These are phyloP conservation scores for Gilbertella persicaria DNA, from an alignment of 371 early-diverging fungal genomes.

Conservation along the genomic window DNA sequence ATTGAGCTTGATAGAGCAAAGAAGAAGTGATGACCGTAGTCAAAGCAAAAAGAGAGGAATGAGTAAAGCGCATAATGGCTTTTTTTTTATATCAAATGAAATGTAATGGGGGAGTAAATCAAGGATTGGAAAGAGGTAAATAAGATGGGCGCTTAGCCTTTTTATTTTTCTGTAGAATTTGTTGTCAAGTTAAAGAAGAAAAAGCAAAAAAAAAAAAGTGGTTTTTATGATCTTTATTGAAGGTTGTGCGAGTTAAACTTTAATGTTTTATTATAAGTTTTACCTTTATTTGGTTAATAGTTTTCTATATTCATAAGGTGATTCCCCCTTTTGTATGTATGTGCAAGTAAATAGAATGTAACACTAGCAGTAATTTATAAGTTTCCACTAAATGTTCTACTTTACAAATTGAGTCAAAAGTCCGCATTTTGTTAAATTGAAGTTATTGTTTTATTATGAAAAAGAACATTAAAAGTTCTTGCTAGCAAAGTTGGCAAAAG, in stretches of 20 bases:
- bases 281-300: slow-evolving; percentile 3
- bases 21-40: slow-evolving; percentile 19
- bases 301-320: slow-evolving; percentile 1
- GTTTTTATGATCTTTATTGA: neutral
- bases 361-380: neutral
- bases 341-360: too few relatives aligned
- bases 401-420: too few relatives aligned
- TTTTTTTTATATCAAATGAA: slow-evolving; percentile 8
- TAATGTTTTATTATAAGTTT: neutral
- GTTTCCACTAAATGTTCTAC: neutral
- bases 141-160: neutral
- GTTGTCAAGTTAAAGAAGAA: too few relatives aligned
- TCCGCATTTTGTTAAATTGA: too few relatives aligned
- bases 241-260: neutral
- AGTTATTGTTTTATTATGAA: too few relatives aligned
- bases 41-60: slow-evolving; percentile 30
- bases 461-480: neutral
- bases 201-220: slow-evolving; percentile 5
- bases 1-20: slow-evolving; percentile 11
- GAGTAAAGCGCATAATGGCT: slow-evolving; percentile 24
- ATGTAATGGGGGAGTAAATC: slow-evolving; percentile 14
- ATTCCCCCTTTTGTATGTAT: neutral
- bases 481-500: slow-evolving; percentile 30
- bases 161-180: too few relatives aligned
- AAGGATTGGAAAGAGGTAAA: neutral